These are phyloP conservation scores for Umbelopsis ramanniana DNA, from an alignment of 192 early-diverging fungal species.

Conservation along the genomic window DNA sequence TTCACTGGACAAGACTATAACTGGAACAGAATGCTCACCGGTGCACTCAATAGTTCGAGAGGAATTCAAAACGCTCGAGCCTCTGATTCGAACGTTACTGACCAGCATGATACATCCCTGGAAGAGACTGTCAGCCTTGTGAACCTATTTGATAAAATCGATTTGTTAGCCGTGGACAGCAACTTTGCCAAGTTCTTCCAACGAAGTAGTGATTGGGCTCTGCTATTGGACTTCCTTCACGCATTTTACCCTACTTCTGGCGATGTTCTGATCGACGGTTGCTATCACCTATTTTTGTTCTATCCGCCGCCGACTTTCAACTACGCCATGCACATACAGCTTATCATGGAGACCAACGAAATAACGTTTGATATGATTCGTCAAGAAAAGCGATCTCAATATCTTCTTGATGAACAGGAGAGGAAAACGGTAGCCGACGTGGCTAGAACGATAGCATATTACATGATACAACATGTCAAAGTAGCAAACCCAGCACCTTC, in stretches of 20 bases:
- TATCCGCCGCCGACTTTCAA: not conserved
- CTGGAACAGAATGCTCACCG: constrained; percentile 35
- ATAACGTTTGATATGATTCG: not conserved
- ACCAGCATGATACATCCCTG: not conserved
- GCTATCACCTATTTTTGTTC: constrained; percentile 9
- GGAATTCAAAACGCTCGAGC: not conserved
- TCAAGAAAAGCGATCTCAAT: not conserved
- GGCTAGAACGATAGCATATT: constrained; percentile 4
- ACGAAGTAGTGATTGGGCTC: not conserved
- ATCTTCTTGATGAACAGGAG: not conserved
- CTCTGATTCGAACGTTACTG: not conserved
- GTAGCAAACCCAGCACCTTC: not conserved
- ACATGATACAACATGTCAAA: constrained; percentile 13
- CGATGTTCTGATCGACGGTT: not conserved
- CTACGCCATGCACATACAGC: not conserved
- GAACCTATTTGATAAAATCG: constrained; percentile 4
- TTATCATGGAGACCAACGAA: not conserved
- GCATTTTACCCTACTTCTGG: not conserved
- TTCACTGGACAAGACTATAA: constrained; percentile 29
- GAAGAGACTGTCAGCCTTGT: constrained; percentile 14
- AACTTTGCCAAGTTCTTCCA: constrained; percentile 25
- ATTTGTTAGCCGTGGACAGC: constrained; percentile 13
- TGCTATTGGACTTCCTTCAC: not conserved
- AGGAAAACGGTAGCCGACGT: not conserved
- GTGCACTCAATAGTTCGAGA: constrained; percentile 2